Conservation (phyloP, 306 rosid species). For the Prosopis cineraria region DNA sequence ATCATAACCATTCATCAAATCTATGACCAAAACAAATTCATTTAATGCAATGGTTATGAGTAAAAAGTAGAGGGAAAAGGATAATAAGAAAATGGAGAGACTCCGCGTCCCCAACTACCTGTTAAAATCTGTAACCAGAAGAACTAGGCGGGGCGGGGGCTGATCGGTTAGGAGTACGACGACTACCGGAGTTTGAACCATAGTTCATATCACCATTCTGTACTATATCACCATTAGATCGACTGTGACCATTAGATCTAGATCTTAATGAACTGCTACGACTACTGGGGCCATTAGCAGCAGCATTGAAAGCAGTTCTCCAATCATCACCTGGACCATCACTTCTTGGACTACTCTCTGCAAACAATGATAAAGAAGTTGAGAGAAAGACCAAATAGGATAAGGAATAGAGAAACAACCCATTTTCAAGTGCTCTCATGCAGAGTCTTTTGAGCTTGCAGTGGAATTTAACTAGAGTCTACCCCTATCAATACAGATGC, state of each 20-base stretch:
- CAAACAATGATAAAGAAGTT: slow-evolving; percentile 17
- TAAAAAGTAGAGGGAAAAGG: too few relatives aligned
- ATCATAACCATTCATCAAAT: too few relatives aligned
- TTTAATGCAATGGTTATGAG: too few relatives aligned
- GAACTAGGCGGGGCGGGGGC: slow-evolving; percentile 91
- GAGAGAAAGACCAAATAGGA: neutral
- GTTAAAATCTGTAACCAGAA: slow-evolving; percentile 72
- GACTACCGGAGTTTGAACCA: slow-evolving; percentile 73
- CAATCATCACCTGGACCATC: slow-evolving; percentile 80
- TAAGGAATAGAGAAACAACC: neutral
- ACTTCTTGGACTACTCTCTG: slow-evolving; percentile 88
- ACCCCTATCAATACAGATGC: too few relatives aligned
- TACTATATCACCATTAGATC: slow-evolving; percentile 71
- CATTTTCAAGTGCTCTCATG: neutral
- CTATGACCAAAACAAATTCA: too few relatives aligned
- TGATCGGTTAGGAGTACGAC: slow-evolving; percentile 84
- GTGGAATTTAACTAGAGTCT: neutral
- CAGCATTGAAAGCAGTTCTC: slow-evolving; percentile 93
- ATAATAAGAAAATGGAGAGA: too few relatives aligned
- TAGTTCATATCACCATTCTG: slow-evolving; percentile 83
- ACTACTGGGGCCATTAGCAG: slow-evolving; percentile 67
- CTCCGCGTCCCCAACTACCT: slow-evolving; percentile 36
- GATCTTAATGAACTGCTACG: slow-evolving; percentile 54
- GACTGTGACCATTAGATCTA: slow-evolving; percentile 78
- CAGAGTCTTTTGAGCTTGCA: too few relatives aligned